Conservation (phyloP, 139 green algal genomes). For the Asterochloris sp. region DNA sequence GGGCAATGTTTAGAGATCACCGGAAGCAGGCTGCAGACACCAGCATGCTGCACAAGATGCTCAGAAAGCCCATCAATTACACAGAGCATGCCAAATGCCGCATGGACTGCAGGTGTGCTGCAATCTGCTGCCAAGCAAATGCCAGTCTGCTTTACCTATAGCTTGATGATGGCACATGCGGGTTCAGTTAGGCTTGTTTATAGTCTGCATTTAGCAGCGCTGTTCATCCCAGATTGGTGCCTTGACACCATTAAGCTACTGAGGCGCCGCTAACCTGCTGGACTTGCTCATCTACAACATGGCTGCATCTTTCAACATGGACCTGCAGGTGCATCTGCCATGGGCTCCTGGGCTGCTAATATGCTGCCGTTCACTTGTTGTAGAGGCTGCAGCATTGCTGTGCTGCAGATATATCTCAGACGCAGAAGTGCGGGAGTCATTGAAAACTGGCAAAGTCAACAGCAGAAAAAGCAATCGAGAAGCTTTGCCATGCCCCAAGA, state of each 20-base stretch:
- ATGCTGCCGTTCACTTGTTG: background rate
- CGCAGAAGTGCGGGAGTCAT: slow-evolving; percentile 21
- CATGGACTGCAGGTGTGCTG: slow-evolving; percentile 44
- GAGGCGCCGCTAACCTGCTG: too few species aligned
- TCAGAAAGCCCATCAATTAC: slow-evolving; percentile 24
- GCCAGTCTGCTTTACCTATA: background rate
- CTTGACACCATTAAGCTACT: too few species aligned
- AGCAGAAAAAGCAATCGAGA: slow-evolving; percentile 29
- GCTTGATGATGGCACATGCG: too few species aligned
- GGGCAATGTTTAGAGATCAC: background rate
- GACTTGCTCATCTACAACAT: too few species aligned
- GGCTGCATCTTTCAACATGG: too few species aligned
- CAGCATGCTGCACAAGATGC: slow-evolving; percentile 20
- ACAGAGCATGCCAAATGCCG: slow-evolving; percentile 45
- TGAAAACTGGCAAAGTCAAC: slow-evolving; percentile 36
- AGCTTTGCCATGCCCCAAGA: slow-evolving; percentile 38
- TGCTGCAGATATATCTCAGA: slow-evolving; percentile 28
- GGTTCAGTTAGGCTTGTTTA: too few species aligned
- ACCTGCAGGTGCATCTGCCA: too few species aligned
- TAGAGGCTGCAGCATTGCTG: background rate
- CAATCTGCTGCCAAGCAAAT: background rate
- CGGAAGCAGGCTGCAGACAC: slow-evolving; percentile 18
- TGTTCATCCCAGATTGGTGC: too few species aligned
- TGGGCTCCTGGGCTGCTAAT: background rate
- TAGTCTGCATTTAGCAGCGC: too few species aligned